A percentile compares a stretch with the other conserved stretches of the same genome.
Conservation (phyloP, 192 early-diverging fungal species). For the Umbelopsis vinacea region DNA sequence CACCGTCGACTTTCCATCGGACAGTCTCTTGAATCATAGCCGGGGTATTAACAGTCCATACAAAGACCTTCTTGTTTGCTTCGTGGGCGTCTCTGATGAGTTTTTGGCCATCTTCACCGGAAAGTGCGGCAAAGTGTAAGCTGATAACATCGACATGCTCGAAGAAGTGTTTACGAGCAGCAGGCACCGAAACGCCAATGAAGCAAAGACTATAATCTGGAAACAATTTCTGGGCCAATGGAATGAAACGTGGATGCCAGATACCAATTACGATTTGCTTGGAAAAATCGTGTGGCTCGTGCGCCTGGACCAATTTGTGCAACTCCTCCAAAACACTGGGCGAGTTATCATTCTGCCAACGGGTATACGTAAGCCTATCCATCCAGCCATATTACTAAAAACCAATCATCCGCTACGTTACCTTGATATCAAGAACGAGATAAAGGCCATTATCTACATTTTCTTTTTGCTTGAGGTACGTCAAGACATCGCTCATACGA, state of each 20-base stretch:
- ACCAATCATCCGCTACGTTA: neutral
- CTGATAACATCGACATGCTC: constrained; percentile 47
- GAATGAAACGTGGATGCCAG: constrained; percentile 57
- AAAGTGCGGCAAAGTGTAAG: constrained; percentile 46
- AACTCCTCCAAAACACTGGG: constrained; percentile 38
- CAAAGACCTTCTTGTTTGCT: constrained; percentile 48
- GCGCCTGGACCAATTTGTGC: constrained; percentile 26
- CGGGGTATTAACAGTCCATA: constrained; percentile 57
- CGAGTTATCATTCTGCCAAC: constrained; percentile 35
- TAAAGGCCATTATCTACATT: constrained; percentile 44
- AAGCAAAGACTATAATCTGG: constrained; percentile 47
- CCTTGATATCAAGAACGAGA: constrained; percentile 63
- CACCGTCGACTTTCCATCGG: constrained; percentile 50
- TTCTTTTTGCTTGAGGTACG: constrained; percentile 48
- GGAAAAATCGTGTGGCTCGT: constrained; percentile 38
- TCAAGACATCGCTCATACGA: constrained; percentile 51
- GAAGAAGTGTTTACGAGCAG: constrained; percentile 46
- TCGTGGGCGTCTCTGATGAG: constrained; percentile 57
- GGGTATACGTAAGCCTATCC: too few species aligned
- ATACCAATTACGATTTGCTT: constrained; percentile 56
- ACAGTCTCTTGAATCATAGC: constrained; percentile 45
- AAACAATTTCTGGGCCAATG: constrained; percentile 47
- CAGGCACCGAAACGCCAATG: constrained; percentile 53
- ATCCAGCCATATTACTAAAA: too few species aligned
- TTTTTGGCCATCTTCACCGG: constrained; percentile 40